These are phyloP conservation scores for Irpex sp. DNA, from an alignment of 1,284 basidiomycete species.

Conservation along the genomic window DNA sequence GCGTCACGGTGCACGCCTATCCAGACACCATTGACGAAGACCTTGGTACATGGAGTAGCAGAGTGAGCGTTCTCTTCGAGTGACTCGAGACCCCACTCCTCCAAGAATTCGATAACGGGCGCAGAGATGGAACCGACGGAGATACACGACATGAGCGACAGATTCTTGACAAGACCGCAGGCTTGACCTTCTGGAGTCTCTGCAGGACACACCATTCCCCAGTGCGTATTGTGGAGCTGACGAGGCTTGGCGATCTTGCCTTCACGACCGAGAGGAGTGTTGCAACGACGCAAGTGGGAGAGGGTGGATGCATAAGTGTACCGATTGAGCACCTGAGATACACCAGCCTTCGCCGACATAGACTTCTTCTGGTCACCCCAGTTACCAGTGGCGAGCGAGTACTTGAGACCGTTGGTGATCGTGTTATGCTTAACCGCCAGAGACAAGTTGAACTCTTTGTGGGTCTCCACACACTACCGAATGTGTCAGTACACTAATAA, in stretches of 20 bases:
- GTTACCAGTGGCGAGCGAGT: conserved; percentile 97
- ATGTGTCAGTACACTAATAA: background rate
- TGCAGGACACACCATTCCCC: conserved; percentile 99
- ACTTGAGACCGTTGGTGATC: conserved; percentile 97
- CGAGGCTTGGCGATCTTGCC: conserved; percentile 99
- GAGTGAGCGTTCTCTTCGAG: conserved; percentile 89
- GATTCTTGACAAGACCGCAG: conserved; percentile 98
- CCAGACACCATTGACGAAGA: conserved; percentile 99
- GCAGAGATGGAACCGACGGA: conserved; percentile 96
- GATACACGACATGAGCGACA: conserved; percentile 97
- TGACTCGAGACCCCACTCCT: conserved; percentile 96
- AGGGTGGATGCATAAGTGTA: conserved; percentile 99
- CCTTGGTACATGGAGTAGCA: conserved; percentile 84
- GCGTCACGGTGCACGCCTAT: conserved; percentile 99
- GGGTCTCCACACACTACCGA: conserved; percentile 88
- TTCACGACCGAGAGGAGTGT: conserved; percentile 97
- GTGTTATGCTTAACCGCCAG: conserved; percentile 94
- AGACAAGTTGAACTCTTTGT: conserved; percentile 92
- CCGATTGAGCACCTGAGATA: conserved; percentile 97
- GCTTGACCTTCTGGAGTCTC: conserved; percentile 99
- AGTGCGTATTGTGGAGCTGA: conserved; percentile 98
- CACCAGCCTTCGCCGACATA: conserved; percentile 96
- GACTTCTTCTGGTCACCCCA: conserved; percentile 99
- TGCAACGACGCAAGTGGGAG: conserved; percentile 96
- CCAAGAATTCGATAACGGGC: conserved; percentile 97